phyloP scores from a whole-genome alignment of 2,329 filamentous ascomycete genomes.

The Aspergillus vadensis region DNA sequence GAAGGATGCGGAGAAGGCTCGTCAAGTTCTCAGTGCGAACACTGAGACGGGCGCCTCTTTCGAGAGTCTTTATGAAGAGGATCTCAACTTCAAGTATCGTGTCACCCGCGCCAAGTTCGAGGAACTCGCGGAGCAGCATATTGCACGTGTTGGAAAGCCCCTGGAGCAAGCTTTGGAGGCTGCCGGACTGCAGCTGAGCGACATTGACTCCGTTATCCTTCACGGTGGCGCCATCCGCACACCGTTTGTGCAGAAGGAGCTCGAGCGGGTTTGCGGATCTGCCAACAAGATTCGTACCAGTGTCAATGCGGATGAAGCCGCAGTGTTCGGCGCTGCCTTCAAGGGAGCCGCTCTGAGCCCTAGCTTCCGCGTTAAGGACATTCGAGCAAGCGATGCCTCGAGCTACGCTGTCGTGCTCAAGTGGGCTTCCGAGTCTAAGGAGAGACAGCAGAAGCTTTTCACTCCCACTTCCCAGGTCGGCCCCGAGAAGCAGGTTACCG shows the following conservation, averaged over 20 bases:
- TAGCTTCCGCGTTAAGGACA: slow-evolving; percentile 97
- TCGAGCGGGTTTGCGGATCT: slow-evolving; percentile 73
- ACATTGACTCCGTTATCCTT: slow-evolving; percentile 88
- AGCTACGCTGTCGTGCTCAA: slow-evolving; percentile 74
- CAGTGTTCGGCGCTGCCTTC: slow-evolving; percentile 94
- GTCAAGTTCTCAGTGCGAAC: slow-evolving; percentile 93
- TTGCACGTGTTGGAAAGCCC: slow-evolving; percentile 67
- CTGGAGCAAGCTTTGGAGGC: slow-evolving; percentile 73
- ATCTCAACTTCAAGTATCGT: slow-evolving; percentile 92
- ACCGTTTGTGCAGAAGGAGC: slow-evolving; percentile 87
- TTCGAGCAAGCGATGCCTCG: slow-evolving; percentile 75
- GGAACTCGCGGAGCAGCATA: slow-evolving; percentile 68
- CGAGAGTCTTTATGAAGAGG: slow-evolving; percentile 81
- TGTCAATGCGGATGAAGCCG: slow-evolving; percentile 95
- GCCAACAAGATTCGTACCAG: slow-evolving; percentile 83
- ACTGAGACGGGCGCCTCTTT: slow-evolving; percentile 77
- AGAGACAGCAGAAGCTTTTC: slow-evolving; percentile 80
- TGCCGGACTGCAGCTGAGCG: slow-evolving; percentile 70
- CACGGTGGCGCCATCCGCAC: slow-evolving; percentile 89
- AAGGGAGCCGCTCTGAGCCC: slow-evolving; percentile 89
- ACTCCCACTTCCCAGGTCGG: slow-evolving; percentile 74
- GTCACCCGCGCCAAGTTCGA: slow-evolving; percentile 80
- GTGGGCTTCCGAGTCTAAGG: slow-evolving; percentile 71
- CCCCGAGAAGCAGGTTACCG: slow-evolving; percentile 77
- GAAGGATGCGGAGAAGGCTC: slow-evolving; percentile 84